A percentile compares a stretch with the other conserved stretches of the same genome.
Conservation (phyloP, 495 filamentous ascomycete species). For the Penicillium coffeae region DNA sequence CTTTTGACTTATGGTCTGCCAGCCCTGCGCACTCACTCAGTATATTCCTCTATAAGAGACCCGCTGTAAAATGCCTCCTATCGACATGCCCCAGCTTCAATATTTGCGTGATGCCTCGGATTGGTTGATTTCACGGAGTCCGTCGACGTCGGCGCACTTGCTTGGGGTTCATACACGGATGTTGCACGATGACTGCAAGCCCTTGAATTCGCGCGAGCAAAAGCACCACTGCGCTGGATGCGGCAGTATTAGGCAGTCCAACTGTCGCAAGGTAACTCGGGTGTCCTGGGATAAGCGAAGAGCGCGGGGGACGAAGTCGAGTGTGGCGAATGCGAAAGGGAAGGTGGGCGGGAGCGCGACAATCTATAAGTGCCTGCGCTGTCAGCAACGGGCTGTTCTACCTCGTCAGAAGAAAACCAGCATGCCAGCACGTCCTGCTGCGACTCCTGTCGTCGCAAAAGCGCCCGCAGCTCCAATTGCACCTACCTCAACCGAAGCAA, state of each 20-base stretch:
- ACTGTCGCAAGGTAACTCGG: constrained; percentile 35
- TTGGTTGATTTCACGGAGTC: constrained; percentile 35
- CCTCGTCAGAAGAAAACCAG: constrained; percentile 6
- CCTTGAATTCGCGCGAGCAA: constrained; percentile 35
- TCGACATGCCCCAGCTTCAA: constrained; percentile 32
- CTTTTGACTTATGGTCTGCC: background rate
- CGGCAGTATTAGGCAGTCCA: constrained; percentile 43
- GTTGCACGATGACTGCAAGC: constrained; percentile 34
- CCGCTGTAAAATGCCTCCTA: constrained; percentile 23
- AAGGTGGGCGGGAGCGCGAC: constrained; percentile 13
- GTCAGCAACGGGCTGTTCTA: constrained; percentile 31
- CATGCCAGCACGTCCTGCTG: constrained; percentile 4
- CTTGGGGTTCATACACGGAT: constrained; percentile 40
- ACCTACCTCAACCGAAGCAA: constrained; percentile 1
- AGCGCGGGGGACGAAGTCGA: constrained; percentile 6
- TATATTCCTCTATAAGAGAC: background rate
- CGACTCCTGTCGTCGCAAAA: constrained; percentile 8
- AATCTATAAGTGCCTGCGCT: constrained; percentile 39
- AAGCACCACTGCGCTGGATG: constrained; percentile 48
- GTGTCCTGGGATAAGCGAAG: constrained; percentile 5
- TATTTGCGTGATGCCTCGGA: constrained; percentile 47
- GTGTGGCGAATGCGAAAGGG: constrained; percentile 10
- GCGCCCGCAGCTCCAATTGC: background rate
- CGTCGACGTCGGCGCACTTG: constrained; percentile 49
- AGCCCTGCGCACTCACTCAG: background rate